Base-by-base conservation (phyloP, 495 filamentous ascomycete species). In the Aspergillus cavernicola region DNA sequence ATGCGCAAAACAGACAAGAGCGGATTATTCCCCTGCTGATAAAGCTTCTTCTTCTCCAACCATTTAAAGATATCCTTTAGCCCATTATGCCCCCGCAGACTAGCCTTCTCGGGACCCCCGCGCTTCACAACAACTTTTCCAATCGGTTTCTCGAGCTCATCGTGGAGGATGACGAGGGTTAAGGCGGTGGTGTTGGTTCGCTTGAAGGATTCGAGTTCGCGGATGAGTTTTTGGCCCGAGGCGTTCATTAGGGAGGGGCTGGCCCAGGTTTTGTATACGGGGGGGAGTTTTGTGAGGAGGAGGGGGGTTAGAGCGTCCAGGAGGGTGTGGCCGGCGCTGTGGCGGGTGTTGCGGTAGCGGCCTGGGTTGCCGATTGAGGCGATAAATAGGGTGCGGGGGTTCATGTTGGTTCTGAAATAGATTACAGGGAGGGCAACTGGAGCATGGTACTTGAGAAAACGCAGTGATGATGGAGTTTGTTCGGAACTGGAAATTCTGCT, bases 191-290 rank as follows among this genome's bases (percentile, higher is more conserved):
- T 40, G 8, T 46, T 35, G 32, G 50, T 28, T 18, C 26, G 35
- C 28, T 39, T 38, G 44, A 33, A 85, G 10, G 70, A 69, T 28
- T 66, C 52, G 4, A 74, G 50, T 15, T 63, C 53, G 2, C 63
- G 62, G 4, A 75, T 62, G 2, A 81, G 63, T 42, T 73, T 72
- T 15, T 64, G 64, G 0, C 87, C 87, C 4, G 80, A 82, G 16
- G 81, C 70, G 68, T 95, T 96, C 90, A 96, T 96, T 36, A 81
- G 67, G 0, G 81, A 80, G 0, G 83, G 83, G 45, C 82, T 86
- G 57, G 88, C 79, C 65, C 83, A 82, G 26, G 91, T 78, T 24
- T 79, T 82, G 70, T 83, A 87, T 52, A 79, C 77, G 41, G 63
- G 37, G 67, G 62, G 32, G 83, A 16, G 75, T 52, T 0, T 78